A percentile compares a stretch with the other conserved stretches of the same genome.
phyloP scores from a whole-genome alignment of 805 yeast species.

The Monosporozyma servazzii region DNA sequence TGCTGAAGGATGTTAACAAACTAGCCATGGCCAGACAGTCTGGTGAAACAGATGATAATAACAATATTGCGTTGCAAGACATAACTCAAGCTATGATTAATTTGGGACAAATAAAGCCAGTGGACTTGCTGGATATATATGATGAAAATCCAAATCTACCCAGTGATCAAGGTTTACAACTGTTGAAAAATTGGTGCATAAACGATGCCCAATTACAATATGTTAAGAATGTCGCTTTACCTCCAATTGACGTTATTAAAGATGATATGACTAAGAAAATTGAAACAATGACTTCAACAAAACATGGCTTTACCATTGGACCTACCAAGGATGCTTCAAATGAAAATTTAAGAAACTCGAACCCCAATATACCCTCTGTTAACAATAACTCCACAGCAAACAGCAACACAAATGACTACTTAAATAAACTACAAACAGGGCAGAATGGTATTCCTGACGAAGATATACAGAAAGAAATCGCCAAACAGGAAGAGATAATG shows the following conservation, averaged over 20 bases:
- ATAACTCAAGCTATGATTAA: conserved; percentile 60
- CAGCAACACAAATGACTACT: conserved; percentile 23
- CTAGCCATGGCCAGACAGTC: conserved; percentile 40
- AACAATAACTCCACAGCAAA: not conserved
- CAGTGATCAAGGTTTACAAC: conserved; percentile 39
- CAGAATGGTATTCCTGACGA: conserved; percentile 6
- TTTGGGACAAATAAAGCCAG: conserved; percentile 53
- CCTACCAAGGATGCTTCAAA: not conserved
- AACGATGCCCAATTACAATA: conserved; percentile 36
- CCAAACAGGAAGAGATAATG: conserved; percentile 18
- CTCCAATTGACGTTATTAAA: conserved; percentile 19
- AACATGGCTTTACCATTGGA: conserved; percentile 2
- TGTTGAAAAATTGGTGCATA: conserved; percentile 50
- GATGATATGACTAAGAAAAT: conserved; percentile 1
- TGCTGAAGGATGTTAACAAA: conserved; percentile 42
- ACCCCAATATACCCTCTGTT: not conserved
- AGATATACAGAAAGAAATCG: conserved; percentile 11
- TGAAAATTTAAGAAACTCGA: not conserved
- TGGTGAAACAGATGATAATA: conserved; percentile 28
- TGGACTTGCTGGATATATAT: conserved; percentile 43
- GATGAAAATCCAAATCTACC: conserved; percentile 38
- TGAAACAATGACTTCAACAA: not conserved
- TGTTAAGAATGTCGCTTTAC: conserved; percentile 32
- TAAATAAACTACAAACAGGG: conserved; percentile 19
- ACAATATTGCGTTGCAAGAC: conserved; percentile 48